These are phyloP conservation scores for Phytophthora niederhauseri DNA, from an alignment of 352 stramenopile species.

Conservation along the genomic window DNA sequence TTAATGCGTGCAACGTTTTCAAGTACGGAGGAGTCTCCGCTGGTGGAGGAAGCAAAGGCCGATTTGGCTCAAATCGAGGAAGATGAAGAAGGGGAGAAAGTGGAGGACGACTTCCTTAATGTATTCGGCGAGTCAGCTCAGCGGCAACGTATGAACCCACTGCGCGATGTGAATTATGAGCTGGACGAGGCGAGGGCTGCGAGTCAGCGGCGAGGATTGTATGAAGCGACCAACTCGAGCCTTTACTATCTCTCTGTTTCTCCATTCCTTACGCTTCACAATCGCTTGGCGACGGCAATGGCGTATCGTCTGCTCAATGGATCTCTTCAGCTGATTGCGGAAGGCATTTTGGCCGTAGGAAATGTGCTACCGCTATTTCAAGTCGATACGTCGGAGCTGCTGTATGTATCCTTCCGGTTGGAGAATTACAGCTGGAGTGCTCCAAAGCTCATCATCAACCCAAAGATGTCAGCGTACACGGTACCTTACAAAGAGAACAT, in stretches of 20 bases:
- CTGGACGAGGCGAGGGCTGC: slow-evolving; percentile 78
- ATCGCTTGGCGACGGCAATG: slow-evolving; percentile 80
- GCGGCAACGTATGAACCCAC: slow-evolving; percentile 58
- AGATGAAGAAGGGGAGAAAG: slow-evolving; percentile 70
- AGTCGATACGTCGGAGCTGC: slow-evolving; percentile 59
- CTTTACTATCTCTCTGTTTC: slow-evolving; percentile 85
- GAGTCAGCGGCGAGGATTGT: slow-evolving; percentile 78
- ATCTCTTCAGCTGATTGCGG: slow-evolving; percentile 83
- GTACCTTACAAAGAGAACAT: slow-evolving; percentile 84
- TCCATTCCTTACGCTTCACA: slow-evolving; percentile 86
- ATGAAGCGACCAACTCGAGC: slow-evolving; percentile 87
- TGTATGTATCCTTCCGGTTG: slow-evolving; percentile 86
- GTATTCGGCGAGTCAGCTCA: slow-evolving; percentile 63
- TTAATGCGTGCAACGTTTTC: slow-evolving; percentile 87
- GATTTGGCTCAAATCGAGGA: slow-evolving; percentile 50
- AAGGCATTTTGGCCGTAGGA: slow-evolving; percentile 85
- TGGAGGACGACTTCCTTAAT: slow-evolving; percentile 83
- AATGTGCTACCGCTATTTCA: slow-evolving; percentile 88
- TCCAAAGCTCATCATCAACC: slow-evolving; percentile 80
- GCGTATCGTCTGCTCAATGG: slow-evolving; percentile 85
- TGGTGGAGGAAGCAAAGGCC: slow-evolving; percentile 20
- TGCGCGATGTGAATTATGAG: slow-evolving; percentile 80
- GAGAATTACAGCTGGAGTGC: slow-evolving; percentile 91
- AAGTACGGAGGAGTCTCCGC: slow-evolving; percentile 52
- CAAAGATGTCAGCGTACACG: slow-evolving; percentile 66